phyloP scores from a whole-genome alignment of 163 green algal genomes.

The Prototheca wickerhamii region DNA sequence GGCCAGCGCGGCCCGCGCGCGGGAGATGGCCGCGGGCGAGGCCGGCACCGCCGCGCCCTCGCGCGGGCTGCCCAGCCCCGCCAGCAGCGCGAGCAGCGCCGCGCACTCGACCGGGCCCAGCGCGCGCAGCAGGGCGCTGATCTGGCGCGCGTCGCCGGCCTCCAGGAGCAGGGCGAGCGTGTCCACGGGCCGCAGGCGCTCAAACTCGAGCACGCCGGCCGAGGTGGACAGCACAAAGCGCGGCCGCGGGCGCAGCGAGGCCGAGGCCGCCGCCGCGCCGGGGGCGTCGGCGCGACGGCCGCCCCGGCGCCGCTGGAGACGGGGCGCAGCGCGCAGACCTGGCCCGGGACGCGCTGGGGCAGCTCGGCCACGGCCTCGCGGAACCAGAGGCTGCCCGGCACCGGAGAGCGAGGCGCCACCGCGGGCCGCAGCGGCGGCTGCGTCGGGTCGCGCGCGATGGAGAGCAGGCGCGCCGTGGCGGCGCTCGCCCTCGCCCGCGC shows the following conservation, averaged over 20 bases:
- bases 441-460: slow-evolving; percentile 46
- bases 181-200: slow-evolving; percentile 72
- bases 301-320: background rate
- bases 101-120: background rate
- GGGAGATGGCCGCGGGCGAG: slow-evolving; percentile 24
- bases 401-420: slow-evolving; percentile 19
- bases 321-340: slow-evolving; percentile 43
- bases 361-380: slow-evolving; percentile 65
- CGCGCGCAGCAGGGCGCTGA: background rate
- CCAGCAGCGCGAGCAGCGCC: background rate
- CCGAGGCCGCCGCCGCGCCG: background rate
- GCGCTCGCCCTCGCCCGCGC: slow-evolving; percentile 25
- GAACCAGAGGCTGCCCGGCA: slow-evolving; percentile 46
- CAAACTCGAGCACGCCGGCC: slow-evolving; percentile 67
- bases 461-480: slow-evolving; percentile 50
- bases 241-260: slow-evolving; percentile 31
- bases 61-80: too few species aligned
- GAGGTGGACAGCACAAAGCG: slow-evolving; percentile 77
- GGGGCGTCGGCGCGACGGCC: background rate
- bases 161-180: slow-evolving; percentile 54
- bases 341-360: slow-evolving; percentile 50
- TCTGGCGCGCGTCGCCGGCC: too few species aligned
- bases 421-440: slow-evolving; percentile 40
- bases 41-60: background rate
- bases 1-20: slow-evolving; percentile 56